These are phyloP conservation scores for Gossypioides kirkii DNA, from an alignment of 345 rosid genomes.

Conservation along the genomic window DNA sequence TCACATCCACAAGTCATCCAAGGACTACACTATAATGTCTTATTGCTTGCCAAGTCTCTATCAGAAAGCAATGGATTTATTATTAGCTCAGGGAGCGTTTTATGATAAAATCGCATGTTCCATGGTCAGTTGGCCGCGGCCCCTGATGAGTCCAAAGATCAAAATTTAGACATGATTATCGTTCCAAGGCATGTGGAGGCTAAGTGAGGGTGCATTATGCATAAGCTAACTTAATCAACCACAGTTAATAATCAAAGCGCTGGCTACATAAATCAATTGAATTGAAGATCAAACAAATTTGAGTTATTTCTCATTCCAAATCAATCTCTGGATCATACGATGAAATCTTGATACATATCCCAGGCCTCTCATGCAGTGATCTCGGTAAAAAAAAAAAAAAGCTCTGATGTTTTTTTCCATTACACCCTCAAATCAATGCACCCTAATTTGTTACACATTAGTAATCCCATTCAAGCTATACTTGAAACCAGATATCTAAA, in stretches of 20 bases:
- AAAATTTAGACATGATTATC: not conserved
- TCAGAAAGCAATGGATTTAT: not conserved
- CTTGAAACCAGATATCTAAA: not conserved
- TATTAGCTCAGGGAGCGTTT: not conserved
- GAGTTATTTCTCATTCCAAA: not conserved
- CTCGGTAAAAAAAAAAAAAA: not conserved
- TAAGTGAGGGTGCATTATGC: not conserved
- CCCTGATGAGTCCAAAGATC: not conserved
- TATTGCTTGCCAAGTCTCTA: not conserved
- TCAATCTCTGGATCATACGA: not conserved
- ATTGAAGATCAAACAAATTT: not conserved
- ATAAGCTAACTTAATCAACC: not conserved
- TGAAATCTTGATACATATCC: not conserved
- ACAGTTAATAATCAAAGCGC: too few relatives aligned
- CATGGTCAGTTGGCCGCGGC: too few relatives aligned
- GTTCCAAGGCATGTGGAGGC: not conserved
- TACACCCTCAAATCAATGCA: not conserved
- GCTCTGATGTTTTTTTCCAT: not conserved
- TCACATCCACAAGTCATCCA: conserved; percentile 66
- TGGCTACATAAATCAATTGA: not conserved
- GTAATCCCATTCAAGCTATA: conserved; percentile 1
- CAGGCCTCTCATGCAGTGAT: not conserved
- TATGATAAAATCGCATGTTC: not conserved
- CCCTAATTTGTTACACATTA: conserved; percentile 2
- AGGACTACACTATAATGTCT: conserved; percentile 28